Evolutionary conservation across 2,329 filamentous ascomycete genomes (phyloP), one percentile per base, ranked within the genome.

Genomic region (Fusarium staphyleae): DNA sequence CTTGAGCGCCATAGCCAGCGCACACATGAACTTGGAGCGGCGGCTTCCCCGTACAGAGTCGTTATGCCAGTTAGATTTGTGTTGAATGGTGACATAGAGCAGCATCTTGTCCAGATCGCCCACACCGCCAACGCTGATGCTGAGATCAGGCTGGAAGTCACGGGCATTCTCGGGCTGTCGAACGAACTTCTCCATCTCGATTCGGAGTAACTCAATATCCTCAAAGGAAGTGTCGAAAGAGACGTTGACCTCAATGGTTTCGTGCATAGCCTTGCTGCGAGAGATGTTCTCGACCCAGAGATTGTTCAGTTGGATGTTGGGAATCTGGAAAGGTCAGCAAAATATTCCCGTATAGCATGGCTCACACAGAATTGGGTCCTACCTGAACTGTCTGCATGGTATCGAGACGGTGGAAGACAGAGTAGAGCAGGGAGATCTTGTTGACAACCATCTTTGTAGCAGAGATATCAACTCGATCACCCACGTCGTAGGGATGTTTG

Each of bases 401-500:
- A 65, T 87, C 85, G 61, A 96, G 88, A 37, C 90, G 87, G 63
- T 89, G 89, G 77, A 99, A 97, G 48, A 97, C 87, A 1, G 91
- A 96, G 78, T 92, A 98, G 3, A 99, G 81, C 24, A 99, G 83
- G 3, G 93, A 96, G 66, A 98, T 98, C 71, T 93, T 90, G 74
- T 98, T 92, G 10, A 99, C 95, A 4, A 91, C 81, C 64, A 96
- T 86, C 65, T 86, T 81, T 61, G 87, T 81, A 13, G 80, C 80
- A 45, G 72, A 77, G 60, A 98, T 89, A 66, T 97, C 92, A 35
- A 98, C 90, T 19, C 95, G 88, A 72, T 99, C 95, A 56, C 93
- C 93, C 16, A 98, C 92, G 71, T 99, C 95, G 72, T 90, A 98
- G 0, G 95, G 93, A 72, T 99, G 95, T 79, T 99, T 99, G 78